phyloP scores from a whole-genome alignment of 1,284 basidiomycete genomes.

The Limonomyces culmigenus region DNA sequence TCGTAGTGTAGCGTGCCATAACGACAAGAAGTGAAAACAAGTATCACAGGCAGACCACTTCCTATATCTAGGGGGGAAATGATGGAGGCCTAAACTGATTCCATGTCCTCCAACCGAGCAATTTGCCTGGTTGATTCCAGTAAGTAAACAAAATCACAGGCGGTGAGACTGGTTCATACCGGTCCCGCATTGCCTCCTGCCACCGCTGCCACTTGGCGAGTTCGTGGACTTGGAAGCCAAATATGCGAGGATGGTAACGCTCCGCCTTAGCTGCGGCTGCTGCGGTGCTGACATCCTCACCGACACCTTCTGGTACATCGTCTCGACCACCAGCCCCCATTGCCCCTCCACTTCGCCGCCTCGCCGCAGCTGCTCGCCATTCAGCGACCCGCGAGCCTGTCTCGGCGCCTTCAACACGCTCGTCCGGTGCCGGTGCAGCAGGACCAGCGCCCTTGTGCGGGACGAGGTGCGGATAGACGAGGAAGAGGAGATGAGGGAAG shows the following conservation, averaged over 20 bases:
- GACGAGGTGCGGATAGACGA: constrained; percentile 85
- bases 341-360: constrained; percentile 11
- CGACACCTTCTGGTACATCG: constrained; percentile 34
- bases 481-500: constrained; percentile 89
- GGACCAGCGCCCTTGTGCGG: constrained; percentile 69
- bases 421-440: constrained; percentile 22
- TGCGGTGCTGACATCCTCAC: constrained; percentile 57
- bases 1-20: too few species aligned
- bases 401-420: neutral
- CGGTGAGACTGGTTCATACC: constrained; percentile 26
- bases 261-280: constrained; percentile 75
- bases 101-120: constrained; percentile 23
- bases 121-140: constrained; percentile 21
- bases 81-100: neutral
- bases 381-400: constrained; percentile 2
- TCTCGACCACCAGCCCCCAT: constrained; percentile 28
- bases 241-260: constrained; percentile 78
- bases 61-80: neutral
- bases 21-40: too few species aligned
- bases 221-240: constrained; percentile 90
- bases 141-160: constrained; percentile 1
- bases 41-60: too few species aligned
- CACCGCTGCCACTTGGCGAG: constrained; percentile 84
- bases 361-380: constrained; percentile 6
- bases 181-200: constrained; percentile 80